Percentiles rank a stretch among this genome's conserved stretches.
These are phyloP conservation scores for Candida sphagnicola DNA, from an alignment of 805 yeast genomes.

Conservation along the genomic window DNA sequence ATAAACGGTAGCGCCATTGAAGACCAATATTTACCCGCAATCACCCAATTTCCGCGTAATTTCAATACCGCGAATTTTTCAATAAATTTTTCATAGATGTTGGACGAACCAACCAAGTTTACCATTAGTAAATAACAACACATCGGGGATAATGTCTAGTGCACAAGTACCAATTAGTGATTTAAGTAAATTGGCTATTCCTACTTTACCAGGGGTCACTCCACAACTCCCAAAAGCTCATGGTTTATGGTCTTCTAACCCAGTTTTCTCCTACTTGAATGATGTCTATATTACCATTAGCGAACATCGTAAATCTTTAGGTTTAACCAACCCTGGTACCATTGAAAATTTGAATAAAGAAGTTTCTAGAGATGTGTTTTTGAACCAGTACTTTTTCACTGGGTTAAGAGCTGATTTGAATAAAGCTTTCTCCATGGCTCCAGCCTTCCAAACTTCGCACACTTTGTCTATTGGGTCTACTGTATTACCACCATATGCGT, in stretches of 20 bases:
- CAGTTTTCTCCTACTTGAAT: slow-evolving; percentile 73
- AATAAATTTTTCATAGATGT: slow-evolving; percentile 2
- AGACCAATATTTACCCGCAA: neutral
- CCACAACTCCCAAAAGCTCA: slow-evolving; percentile 50
- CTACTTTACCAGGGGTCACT: slow-evolving; percentile 57
- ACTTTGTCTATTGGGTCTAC: slow-evolving; percentile 86
- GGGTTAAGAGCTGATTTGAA: slow-evolving; percentile 96
- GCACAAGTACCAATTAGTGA: slow-evolving; percentile 52
- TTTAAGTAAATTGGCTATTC: slow-evolving; percentile 50
- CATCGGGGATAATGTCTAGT: slow-evolving; percentile 20
- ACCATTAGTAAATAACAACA: slow-evolving; percentile 3
- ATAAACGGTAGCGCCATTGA: too few relatives aligned
- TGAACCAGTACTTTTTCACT: slow-evolving; percentile 84
- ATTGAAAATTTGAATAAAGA: slow-evolving; percentile 91
- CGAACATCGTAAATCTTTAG: slow-evolving; percentile 77
- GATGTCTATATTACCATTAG: slow-evolving; percentile 69
- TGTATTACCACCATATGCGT: slow-evolving; percentile 84
- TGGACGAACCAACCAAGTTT: slow-evolving; percentile 3
- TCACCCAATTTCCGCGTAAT: neutral
- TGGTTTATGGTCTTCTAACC: slow-evolving; percentile 77
- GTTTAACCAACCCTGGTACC: slow-evolving; percentile 89
- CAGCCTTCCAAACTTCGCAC: slow-evolving; percentile 96
- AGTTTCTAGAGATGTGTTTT: slow-evolving; percentile 88
- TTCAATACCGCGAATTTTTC: slow-evolving; percentile 1
- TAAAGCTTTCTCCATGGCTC: slow-evolving; percentile 85